phyloP scores from a whole-genome alignment of 768 basidiomycete genomes.

The Psilocybe azurescens region DNA sequence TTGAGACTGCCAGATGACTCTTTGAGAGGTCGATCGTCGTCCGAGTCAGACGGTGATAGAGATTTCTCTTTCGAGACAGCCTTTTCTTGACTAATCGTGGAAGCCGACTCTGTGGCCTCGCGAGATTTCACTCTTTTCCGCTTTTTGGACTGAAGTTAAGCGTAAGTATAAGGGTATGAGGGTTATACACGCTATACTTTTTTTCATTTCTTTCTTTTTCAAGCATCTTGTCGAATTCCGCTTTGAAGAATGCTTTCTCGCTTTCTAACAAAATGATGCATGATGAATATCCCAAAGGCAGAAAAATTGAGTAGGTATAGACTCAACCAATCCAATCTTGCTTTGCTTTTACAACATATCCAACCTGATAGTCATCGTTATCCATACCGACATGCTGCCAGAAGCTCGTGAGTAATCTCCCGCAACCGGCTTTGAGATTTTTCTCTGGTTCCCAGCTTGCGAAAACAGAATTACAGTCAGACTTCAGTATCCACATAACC shows the following conservation, averaged over 20 bases:
- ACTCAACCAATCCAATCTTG: slow-evolving; percentile 66
- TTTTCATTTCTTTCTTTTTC: slow-evolving; percentile 2
- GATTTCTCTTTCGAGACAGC: background rate
- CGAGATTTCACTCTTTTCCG: background rate
- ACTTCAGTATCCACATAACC: background rate
- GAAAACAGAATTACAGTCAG: slow-evolving; percentile 10
- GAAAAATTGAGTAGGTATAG: slow-evolving; percentile 4
- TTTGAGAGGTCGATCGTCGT: slow-evolving; percentile 1
- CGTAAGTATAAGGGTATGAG: background rate
- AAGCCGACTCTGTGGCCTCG: background rate
- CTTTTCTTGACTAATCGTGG: background rate
- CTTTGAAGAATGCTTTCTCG: background rate
- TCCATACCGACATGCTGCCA: slow-evolving; percentile 66
- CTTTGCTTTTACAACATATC: slow-evolving; percentile 46
- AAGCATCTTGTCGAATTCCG: background rate
- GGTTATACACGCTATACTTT: background rate
- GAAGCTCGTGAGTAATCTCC: slow-evolving; percentile 65
- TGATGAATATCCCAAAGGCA: background rate
- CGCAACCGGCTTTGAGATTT: slow-evolving; percentile 60
- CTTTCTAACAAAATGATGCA: slow-evolving; percentile 13
- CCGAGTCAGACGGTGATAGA: background rate
- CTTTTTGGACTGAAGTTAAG: background rate
- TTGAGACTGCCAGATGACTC: background rate
- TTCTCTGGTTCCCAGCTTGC: slow-evolving; percentile 71
- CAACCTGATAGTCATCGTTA: slow-evolving; percentile 56